Conservation (phyloP, 768 basidiomycete genomes). For the Roridomyces roridus region DNA sequence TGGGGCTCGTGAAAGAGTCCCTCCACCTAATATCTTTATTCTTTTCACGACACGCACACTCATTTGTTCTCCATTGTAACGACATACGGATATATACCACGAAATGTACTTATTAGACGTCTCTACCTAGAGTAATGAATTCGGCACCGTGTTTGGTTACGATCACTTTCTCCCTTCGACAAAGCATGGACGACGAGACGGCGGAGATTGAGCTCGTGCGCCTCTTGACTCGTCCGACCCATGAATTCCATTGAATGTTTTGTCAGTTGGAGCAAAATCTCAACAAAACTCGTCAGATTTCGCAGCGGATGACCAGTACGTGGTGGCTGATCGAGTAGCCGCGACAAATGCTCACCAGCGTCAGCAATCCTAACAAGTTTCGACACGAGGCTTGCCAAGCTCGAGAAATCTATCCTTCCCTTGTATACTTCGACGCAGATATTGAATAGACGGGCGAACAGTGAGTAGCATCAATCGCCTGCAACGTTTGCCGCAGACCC, state of each 20-base stretch:
- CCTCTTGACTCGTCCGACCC: background rate
- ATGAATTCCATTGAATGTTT: background rate
- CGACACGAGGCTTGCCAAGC: slow-evolving; percentile 79
- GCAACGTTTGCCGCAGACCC: too few relatives aligned
- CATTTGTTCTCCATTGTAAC: too few relatives aligned
- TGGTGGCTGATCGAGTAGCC: background rate
- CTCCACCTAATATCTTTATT: too few relatives aligned
- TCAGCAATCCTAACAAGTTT: slow-evolving; percentile 87
- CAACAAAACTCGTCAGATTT: slow-evolving; percentile 84
- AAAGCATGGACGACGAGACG: slow-evolving; percentile 46
- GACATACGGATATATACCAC: too few relatives aligned
- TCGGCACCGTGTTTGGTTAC: too few relatives aligned
- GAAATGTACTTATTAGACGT: too few relatives aligned
- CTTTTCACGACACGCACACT: background rate
- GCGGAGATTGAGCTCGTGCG: slow-evolving; percentile 62
- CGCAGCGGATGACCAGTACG: slow-evolving; percentile 86
- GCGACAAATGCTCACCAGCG: slow-evolving; percentile 34
- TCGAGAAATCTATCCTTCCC: slow-evolving; percentile 86
- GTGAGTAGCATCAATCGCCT: slow-evolving; percentile 53
- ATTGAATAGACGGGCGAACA: slow-evolving; percentile 72
- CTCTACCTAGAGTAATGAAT: too few relatives aligned
- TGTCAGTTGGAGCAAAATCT: slow-evolving; percentile 86
- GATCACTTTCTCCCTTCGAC: too few relatives aligned
- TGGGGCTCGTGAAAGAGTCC: slow-evolving; percentile 11
- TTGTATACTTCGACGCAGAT: slow-evolving; percentile 82